Evolutionary conservation across 192 early-diverging fungal species (phyloP).

Genomic region (Coemansia sp.): DNA sequence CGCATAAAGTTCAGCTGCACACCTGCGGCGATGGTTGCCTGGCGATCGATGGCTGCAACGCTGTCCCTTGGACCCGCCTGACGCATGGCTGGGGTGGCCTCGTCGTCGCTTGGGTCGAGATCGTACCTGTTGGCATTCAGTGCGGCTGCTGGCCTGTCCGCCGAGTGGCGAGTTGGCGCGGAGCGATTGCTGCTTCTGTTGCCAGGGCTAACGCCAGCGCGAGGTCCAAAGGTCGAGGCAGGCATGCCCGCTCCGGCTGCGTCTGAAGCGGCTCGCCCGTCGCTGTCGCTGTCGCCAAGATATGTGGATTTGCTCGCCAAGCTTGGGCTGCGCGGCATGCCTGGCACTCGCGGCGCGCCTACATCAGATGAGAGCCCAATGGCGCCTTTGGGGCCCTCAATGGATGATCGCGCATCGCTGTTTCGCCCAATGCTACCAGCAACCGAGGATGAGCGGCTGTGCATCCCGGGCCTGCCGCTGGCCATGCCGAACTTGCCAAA

Average conservation of each 20-base stretch:
- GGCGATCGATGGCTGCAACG: constrained; percentile 7
- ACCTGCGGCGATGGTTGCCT: constrained; percentile 34
- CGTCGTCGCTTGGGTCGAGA: constrained; percentile 15
- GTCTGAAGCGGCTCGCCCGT: not conserved
- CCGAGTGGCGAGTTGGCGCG: not conserved
- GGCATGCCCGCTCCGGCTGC: not conserved
- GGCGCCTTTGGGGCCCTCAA: not conserved
- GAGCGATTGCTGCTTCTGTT: not conserved
- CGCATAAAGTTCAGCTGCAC: constrained; percentile 29
- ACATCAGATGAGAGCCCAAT: not conserved
- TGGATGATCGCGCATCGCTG: constrained; percentile 1
- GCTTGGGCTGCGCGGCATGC: not conserved
- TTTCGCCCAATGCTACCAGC: constrained; percentile 9
- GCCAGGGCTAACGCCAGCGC: not conserved
- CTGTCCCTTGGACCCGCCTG: not conserved
- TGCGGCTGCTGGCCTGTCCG: not conserved
- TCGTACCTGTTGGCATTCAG: constrained; percentile 10
- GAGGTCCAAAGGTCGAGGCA: not conserved
- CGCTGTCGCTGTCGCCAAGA: not conserved
- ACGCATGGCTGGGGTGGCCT: not conserved
- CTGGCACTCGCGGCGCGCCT: not conserved
- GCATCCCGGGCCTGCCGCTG: constrained; percentile 12
- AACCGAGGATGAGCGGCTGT: constrained; percentile 44
- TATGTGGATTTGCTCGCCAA: not conserved
- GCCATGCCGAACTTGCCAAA: constrained; percentile 51